Evolutionary conservation across 164 flowering plant species (phyloP), one percentile per base, ranked within the genome.

Genomic region (Protea cynaroides): DNA sequence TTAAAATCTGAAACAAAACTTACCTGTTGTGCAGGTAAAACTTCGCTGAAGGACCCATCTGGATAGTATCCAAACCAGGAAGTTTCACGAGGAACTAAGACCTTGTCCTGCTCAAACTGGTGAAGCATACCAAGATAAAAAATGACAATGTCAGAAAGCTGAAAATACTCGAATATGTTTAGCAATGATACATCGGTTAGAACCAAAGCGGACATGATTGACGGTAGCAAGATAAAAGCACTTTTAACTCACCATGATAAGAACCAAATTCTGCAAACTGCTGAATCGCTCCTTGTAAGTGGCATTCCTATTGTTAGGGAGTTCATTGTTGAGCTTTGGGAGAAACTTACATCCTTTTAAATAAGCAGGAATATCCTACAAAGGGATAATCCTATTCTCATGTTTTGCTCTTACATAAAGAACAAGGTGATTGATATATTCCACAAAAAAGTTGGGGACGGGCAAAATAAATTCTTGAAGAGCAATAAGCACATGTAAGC

Each of bases 21-120:
- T 76, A 92, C 99, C 96, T 85, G 66, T 54, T 82, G 81, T 29
- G 92, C 80, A 49, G 86, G 69, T 74, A 86, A 63, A 77, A 87
- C 72, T 54, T 91, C 77, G 5, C 73, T 69, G 69, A 86, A 94
- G 29, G 81, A 79, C 4, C 96, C 97, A 76, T 95, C 97, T 17
- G 90, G 90, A 69, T 95, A 95, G 68, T 92, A 92, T 65, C 97
- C 99, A 72, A 92, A 95, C 99, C 97, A 92, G 49, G 97, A 63
- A 3, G 97, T 95, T 76, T 95, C 97, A 67, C 77, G 86, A 3
- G 99, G 99, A 51, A 88, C 81, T 77, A 95, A 72, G 29, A 95
- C 89, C 0, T 74, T 82, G 71, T 95, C 99, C 15, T 88, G 82
- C 77, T 92, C 89, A 75, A 84, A 88, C 97, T 95, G 84, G 62